Base-by-base conservation (phyloP, 1,139 yeast genomes). In the Meyerozyma athensensis region DNA sequence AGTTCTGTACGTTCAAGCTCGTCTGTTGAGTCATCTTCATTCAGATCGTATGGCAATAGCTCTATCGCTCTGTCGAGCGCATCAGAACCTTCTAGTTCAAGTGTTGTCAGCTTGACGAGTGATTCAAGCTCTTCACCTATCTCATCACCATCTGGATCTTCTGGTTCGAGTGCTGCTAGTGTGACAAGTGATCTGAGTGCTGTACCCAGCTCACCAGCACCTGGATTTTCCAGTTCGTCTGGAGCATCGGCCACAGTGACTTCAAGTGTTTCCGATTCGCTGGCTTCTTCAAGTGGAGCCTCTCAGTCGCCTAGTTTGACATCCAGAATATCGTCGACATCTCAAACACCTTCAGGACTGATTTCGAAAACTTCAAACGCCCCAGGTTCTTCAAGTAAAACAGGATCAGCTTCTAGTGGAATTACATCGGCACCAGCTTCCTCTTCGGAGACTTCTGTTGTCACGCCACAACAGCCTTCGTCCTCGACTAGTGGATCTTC, bases 401-500 rank as follows among this genome's bases (percentile, higher is more conserved):
- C 23, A n/a, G n/a, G n/a, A n/a, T n/a, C n/a, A n/a, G n/a, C n/a
- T n/a, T 21, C 23, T 21, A 21, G 10, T 21, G 23, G 10, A 21
- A 21, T 21, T 21, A 21, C 23, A 21, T 21, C 23, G 23, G 23
- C 23, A 21, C 23, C 23, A 21, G 23, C 23, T 21, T 21, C 23
- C 23, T 21, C 23, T 3, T n/a, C n/a, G n/a, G n/a, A n/a, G n/a
- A n/a, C n/a, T n/a, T 21, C 23, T 21, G 23, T 21, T 21, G 23
- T 21, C 23, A 21, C 23, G 10, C 23, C 23, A 21, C 10, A 21
- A 4, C 23, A 21, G 23, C 23, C 23, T 21, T 21, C 23, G 10
- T 26, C 30, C 12, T n/a, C 30, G 7, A 13, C 30, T 13, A 26
- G 30, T 26, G 30, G 30, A n/a, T 26, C 30, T 26, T 26, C 30